Evolutionary conservation across 768 basidiomycete species (phyloP), one percentile per base, ranked within the genome.

Genomic region (Russula earlei): DNA sequence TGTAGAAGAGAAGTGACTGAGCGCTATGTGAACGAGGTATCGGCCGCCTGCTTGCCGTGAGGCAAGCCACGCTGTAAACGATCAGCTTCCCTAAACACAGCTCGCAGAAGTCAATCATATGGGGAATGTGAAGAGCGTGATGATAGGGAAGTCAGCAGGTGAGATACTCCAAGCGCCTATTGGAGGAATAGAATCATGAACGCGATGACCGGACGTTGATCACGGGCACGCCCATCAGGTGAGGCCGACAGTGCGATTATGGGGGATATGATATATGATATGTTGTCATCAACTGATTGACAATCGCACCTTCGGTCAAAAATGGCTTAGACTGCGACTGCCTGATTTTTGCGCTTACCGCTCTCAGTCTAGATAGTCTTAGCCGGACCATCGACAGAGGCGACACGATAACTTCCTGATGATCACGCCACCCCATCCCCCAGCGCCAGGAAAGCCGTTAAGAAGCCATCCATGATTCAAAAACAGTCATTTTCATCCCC

Each of bases 151-250:
- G 25, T 29, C 22, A 52, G 19, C n/a, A 41, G 52, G 52, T 46
- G 38, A 52, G 44, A 41, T 46, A 24, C 43, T 14, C 37, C n/a
- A 52, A 41, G 34, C 34, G 4, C 4, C 22, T 22, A 20, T 33
- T 37, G 25, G 29, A 47, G 44, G 40, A 41, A 53, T 36, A 25
- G 31, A n/a, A 25, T n/a, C 29, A 48, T 31, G 33, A 48, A 20
- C 46, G 44, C 45, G 40, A 43, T 53, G 56, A 31, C 56, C 46
- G 56, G 56, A 49, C 14, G 20, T 31, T 8, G 31, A 40, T 22
- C 51, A 48, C 40, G 46, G 46, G 46, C 56, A 58, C 40, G 56
- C 56, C 29, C 45, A 58, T 58, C 56, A 58, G 51, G 56, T 19
- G 56, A 58, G 56, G 56, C 56, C 20, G 22, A 29, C 22, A 47